These are phyloP conservation scores for Penicillium capsulatum DNA, from an alignment of 2,329 filamentous ascomycete genomes.

Conservation along the genomic window DNA sequence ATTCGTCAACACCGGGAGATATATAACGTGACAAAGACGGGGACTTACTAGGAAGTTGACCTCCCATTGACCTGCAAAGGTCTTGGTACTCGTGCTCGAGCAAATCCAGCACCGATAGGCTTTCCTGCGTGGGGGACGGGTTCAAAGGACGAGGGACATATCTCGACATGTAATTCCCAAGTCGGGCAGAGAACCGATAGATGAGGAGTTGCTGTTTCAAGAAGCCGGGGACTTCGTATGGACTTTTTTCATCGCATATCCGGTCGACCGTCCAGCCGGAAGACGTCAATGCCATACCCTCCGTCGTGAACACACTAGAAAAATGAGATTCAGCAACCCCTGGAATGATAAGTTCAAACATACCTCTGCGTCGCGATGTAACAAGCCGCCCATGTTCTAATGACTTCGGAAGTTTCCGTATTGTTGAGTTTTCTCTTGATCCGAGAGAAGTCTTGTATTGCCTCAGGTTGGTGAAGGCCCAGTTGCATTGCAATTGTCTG, in stretches of 20 bases:
- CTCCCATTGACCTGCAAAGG: neutral
- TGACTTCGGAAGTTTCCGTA: constrained; percentile 9
- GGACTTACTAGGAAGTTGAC: neutral
- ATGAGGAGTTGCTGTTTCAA: constrained; percentile 9
- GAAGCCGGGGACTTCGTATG: constrained; percentile 1
- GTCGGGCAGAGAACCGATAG: constrained; percentile 9
- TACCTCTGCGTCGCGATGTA: constrained; percentile 2
- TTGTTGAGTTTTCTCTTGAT: constrained; percentile 9
- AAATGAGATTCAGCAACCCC: neutral
- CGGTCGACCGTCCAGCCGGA: constrained; percentile 2
- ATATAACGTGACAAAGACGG: neutral
- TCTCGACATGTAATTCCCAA: constrained; percentile 5
- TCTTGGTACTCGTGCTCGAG: constrained; percentile 1
- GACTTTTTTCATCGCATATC: constrained; percentile 2
- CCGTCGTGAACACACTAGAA: neutral
- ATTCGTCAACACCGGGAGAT: neutral
- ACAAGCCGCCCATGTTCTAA: constrained; percentile 21
- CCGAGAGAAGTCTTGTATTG: constrained; percentile 14
- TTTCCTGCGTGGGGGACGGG: neutral
- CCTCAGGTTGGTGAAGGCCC: constrained; percentile 20
- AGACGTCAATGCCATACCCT: neutral
- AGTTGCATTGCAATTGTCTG: constrained; percentile 18
- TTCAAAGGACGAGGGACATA: neutral
- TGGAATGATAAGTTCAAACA: neutral
- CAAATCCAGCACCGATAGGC: neutral